Evolutionary conservation across 306 rosid species (phyloP), one percentile per base, ranked within the genome.

Genomic region (Adenanthera pavonina): DNA sequence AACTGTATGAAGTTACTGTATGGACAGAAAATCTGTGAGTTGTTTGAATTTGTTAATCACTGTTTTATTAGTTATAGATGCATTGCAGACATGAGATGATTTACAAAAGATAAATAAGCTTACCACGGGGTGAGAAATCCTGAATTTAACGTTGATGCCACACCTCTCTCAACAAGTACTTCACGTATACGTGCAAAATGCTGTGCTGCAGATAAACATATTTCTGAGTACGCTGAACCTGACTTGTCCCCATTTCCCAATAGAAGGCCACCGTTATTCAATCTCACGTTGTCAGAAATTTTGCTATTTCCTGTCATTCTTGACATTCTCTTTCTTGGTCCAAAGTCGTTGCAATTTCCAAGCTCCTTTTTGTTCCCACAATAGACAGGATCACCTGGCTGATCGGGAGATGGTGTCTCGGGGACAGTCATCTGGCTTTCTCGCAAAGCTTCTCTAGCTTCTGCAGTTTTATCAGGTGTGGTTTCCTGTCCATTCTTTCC

Each of bases 61-160:
- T 15, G 30, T 36, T 70, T 70, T 20, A 36, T 54, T 36, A 36
- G 8, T 38, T 77, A 74, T 12, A 17, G 53, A 35, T 33, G 59
- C 36, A 33, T 53, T 65, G 34, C 67, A 62, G 33, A 25, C 33
- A 49, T 69, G 47, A 70, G 35, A 11, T 41, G 53, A 47, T 56
- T 61, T 15, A 76, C 16, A 33, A 7, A 74, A 59, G 62, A 75
- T 13, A 84, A 51, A 52, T 56, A 83, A 85, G 74, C 91, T 85
- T 87, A 92, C 98, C 97, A 92, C 46, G 98, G 98, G 36, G 92
- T 91, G 73, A 94, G 89, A 80, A 94, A 94, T 69, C 98, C 98
- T 77, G 98, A 92, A 89, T 92, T 94, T 84, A 94, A 77, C 41
- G 98, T 85, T 52, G 98, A 92, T 75, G 97, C 80, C 74, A 91